These are phyloP conservation scores for Aspergillus homomorphus DNA, from an alignment of 495 filamentous ascomycete species.

Conservation along the genomic window DNA sequence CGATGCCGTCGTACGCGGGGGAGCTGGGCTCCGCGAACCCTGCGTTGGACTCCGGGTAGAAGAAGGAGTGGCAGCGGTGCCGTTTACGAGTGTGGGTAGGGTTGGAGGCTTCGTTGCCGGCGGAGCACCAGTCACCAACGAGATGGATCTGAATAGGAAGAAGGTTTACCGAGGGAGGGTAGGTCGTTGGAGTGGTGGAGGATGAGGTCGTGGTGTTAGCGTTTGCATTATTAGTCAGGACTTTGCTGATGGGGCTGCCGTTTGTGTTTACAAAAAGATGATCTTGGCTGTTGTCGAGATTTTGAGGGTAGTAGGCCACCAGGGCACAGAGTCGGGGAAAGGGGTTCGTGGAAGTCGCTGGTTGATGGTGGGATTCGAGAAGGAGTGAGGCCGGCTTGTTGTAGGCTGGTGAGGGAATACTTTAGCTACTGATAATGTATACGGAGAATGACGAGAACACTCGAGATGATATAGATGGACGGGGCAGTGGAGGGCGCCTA, in stretches of 20 bases:
- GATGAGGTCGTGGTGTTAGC: conserved; percentile 11
- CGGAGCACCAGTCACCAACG: conserved; percentile 22
- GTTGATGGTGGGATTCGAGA: conserved; percentile 50
- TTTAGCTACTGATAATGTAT: background rate
- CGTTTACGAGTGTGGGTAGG: conserved; percentile 33
- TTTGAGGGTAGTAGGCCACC: conserved; percentile 57
- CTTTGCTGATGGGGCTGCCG: background rate
- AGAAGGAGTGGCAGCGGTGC: conserved; percentile 43
- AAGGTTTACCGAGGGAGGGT: conserved; percentile 39
- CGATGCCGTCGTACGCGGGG: conserved; percentile 34
- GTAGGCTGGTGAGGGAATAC: conserved; percentile 36
- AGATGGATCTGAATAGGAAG: conserved; percentile 54
- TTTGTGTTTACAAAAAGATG: background rate
- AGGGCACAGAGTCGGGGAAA: conserved; percentile 48
- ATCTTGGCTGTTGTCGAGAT: conserved; percentile 12
- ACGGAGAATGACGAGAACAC: too few relatives aligned
- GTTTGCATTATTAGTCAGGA: background rate
- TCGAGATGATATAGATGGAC: background rate
- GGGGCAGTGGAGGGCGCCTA: conserved; percentile 13
- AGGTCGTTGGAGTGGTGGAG: conserved; percentile 29
- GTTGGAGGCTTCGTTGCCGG: conserved; percentile 24
- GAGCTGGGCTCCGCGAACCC: conserved; percentile 31
- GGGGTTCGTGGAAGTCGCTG: conserved; percentile 36
- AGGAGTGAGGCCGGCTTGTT: conserved; percentile 56
- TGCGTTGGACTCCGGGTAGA: conserved; percentile 42